Evolutionary conservation across 371 early-diverging fungal genomes (phyloP).

Genomic region (Mortierella sp.): DNA sequence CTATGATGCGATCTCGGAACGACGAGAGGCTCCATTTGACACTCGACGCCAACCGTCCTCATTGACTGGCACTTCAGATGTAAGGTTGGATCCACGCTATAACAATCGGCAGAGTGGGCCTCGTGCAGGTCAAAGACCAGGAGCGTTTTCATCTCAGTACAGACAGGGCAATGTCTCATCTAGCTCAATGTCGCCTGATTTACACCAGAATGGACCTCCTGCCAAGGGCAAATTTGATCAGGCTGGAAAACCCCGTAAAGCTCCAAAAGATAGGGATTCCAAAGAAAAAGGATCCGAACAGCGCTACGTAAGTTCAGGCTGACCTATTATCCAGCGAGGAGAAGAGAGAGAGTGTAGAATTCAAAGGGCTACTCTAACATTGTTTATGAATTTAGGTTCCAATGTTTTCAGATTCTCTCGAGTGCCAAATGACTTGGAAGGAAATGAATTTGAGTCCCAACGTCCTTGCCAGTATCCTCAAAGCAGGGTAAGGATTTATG

Average conservation of each 20-base stretch:
- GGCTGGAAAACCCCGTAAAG: conserved; percentile 2
- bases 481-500: conserved; percentile 33
- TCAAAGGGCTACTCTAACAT: not conserved
- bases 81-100: conserved; percentile 17
- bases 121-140: conserved; percentile 7
- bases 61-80: conserved; percentile 10
- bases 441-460: conserved; percentile 37
- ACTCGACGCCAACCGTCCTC: conserved; percentile 2
- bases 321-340: not conserved
- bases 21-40: conserved; percentile 5
- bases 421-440: conserved; percentile 50
- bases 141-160: conserved; percentile 6
- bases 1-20: not conserved
- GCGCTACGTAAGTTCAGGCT: not conserved
- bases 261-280: not conserved
- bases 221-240: conserved; percentile 7
- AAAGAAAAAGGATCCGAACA: not conserved
- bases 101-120: conserved; percentile 5
- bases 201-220: conserved; percentile 8
- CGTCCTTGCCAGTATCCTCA: conserved; percentile 27
- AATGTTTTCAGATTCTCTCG: conserved; percentile 37
- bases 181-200: conserved; percentile 3
- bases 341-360: not conserved
- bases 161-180: conserved; percentile 10
- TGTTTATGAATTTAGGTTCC: conserved; percentile 6